Percentiles rank a stretch among this genome's conserved stretches.
Evolutionary conservation across 2,329 filamentous ascomycete genomes (phyloP).

Genomic region (Aureobasidium namibiae): DNA sequence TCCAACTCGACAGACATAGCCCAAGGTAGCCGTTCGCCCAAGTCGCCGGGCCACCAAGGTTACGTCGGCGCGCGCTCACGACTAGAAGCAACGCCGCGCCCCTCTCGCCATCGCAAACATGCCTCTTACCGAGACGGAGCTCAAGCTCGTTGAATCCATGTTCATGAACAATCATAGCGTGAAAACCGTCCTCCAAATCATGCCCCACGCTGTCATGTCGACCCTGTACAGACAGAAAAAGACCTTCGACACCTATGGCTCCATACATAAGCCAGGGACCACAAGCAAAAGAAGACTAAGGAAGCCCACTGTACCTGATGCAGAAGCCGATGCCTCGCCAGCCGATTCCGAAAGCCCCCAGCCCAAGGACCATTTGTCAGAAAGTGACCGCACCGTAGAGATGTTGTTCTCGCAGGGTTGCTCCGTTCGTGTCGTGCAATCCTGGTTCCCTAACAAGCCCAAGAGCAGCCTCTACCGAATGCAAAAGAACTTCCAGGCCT

Average conservation of each 20-base stretch:
- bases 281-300: background rate
- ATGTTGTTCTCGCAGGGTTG: background rate
- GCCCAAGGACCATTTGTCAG: background rate
- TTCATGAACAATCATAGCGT: conserved; percentile 1
- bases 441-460: conserved; percentile 1
- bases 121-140: conserved; percentile 1
- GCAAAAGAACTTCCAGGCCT: background rate
- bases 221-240: conserved; percentile 3
- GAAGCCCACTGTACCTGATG: background rate
- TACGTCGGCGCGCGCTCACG: background rate
- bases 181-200: background rate
- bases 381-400: conserved; percentile 1
- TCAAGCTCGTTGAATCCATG: conserved; percentile 7
- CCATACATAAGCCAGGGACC: conserved; percentile 1
- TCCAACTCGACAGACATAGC: background rate
- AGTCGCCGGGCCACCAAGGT: background rate
- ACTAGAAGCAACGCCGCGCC: background rate
- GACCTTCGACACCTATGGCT: background rate
- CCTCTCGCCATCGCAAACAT: background rate
- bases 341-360: background rate
- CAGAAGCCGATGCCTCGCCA: background rate
- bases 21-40: background rate
- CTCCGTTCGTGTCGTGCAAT: background rate
- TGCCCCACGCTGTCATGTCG: conserved; percentile 2
- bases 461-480: conserved; percentile 1